phyloP scores from a whole-genome alignment of 179 eudicot species.

The Amaranthus tricolor region DNA sequence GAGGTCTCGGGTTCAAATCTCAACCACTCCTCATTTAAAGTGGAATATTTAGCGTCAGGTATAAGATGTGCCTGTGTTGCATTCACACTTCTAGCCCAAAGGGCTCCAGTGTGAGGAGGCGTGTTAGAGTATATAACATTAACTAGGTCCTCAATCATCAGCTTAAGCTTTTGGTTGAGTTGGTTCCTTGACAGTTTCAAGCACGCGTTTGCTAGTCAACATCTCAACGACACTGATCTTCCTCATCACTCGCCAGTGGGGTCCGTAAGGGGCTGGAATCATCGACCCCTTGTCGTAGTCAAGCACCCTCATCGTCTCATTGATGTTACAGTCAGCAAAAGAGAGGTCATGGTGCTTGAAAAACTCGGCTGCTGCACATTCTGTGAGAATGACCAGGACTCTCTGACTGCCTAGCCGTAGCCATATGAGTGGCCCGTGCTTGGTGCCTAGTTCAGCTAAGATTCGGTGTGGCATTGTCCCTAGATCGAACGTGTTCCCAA shows the following conservation, averaged over 20 bases:
- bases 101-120: too few species aligned
- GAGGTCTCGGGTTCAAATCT: too few species aligned
- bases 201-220: slow-evolving; percentile 21
- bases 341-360: slow-evolving; percentile 23
- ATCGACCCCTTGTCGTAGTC: slow-evolving; percentile 21
- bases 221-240: slow-evolving; percentile 17
- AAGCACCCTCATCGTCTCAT: slow-evolving; percentile 22
- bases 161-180: too few species aligned
- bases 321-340: slow-evolving; percentile 28
- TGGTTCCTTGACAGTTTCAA: too few species aligned
- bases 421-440: slow-evolving; percentile 23
- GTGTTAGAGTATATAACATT: too few species aligned
- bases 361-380: slow-evolving; percentile 19
- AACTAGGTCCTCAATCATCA: too few species aligned
- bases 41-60: too few species aligned
- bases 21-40: too few species aligned
- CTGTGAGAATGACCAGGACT: slow-evolving; percentile 24
- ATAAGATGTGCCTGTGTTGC: too few species aligned
- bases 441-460: slow-evolving; percentile 17
- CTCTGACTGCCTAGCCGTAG: slow-evolving; percentile 22
- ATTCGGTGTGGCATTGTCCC: slow-evolving; percentile 25
- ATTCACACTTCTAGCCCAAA: too few species aligned
- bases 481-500: slow-evolving; percentile 23
- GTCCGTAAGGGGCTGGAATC: slow-evolving; percentile 21
- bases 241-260: slow-evolving; percentile 23